Evolutionary conservation across 352 stramenopile species (phyloP), one percentile per base, ranked within the genome.

Genomic region (Pythium aquatile): DNA sequence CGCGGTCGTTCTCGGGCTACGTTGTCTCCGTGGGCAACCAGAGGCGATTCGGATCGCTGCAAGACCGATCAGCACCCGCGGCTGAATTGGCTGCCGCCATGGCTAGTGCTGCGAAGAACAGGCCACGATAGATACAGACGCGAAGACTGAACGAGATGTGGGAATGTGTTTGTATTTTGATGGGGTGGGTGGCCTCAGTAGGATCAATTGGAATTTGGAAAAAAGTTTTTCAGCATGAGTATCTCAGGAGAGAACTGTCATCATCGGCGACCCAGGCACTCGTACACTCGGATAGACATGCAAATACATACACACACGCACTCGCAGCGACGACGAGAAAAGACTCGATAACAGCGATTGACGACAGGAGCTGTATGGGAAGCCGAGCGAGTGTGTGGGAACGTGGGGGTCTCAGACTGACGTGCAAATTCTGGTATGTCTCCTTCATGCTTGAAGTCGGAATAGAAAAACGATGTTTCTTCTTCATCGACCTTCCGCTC

Each of bases 181-280:
- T 60, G 30, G 24, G 58, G 58, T 29, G 65, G 55, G 68, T 61
- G 71, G 65, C 81, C 81, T 91, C 83, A 90, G 83, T 87, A 91
- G 83, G 83, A 91, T 91, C 83, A 91, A 91, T 91, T 91, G 83
- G 81, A 91, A 91, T 86, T 81, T 83, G 76, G 60, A 71, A 64
- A 56, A 78, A 75, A 74, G 70, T 51, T 55, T 77, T 89, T 89
- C 80, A 86, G 87, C 80, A 88, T 72, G 20, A 39, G 46, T 61
- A 58, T 65, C 79, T 86, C 77, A 88, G 78, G 58, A 63, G 77
- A 88, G 72, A 86, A 87, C 75, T 75, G 55, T 90, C 83, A 87
- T 91, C 83, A 91, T 68, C 44, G 68, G 80, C 76, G 79, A 71
- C 53, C 56, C 46, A 55, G 16, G 70, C 26, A 70, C 28, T 61